phyloP scores from a whole-genome alignment of 2,329 filamentous ascomycete genomes.

The Colletotrichum siamense region DNA sequence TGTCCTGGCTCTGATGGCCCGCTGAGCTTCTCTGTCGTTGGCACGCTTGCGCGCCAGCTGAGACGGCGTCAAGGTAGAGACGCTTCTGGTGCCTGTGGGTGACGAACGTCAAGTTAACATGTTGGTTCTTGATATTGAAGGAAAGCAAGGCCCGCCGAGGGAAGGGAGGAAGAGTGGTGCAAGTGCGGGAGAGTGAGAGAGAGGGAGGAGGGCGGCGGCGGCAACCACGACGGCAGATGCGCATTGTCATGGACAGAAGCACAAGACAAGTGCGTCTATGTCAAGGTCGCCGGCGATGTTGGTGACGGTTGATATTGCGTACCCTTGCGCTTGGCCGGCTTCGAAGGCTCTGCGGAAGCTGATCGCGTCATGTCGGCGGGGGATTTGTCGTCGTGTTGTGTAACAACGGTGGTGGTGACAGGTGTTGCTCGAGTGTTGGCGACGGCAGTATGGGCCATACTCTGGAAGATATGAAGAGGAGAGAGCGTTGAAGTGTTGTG shows the following conservation, averaged over 20 bases:
- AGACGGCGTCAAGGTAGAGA: constrained; percentile 85
- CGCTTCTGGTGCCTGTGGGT: constrained; percentile 68
- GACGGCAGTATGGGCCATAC: constrained; percentile 20
- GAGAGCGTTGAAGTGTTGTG: not conserved
- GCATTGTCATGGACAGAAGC: not conserved
- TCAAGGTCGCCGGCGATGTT: not conserved
- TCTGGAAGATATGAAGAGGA: constrained; percentile 5
- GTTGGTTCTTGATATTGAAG: not conserved
- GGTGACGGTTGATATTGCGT: constrained; percentile 23
- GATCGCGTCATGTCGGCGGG: constrained; percentile 41
- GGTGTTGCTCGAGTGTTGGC: constrained; percentile 16
- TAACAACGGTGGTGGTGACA: constrained; percentile 10
- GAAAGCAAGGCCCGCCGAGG: not conserved
- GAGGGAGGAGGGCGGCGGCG: not conserved
- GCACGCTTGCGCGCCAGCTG: constrained; percentile 90
- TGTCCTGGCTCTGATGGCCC: constrained; percentile 84
- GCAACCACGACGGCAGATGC: not conserved
- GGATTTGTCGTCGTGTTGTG: constrained; percentile 16
- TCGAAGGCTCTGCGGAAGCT: constrained; percentile 47
- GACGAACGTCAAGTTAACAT: not conserved
- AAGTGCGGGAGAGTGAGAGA: not conserved
- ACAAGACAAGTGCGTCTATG: not conserved
- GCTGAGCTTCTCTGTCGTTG: constrained; percentile 90
- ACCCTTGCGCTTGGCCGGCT: constrained; percentile 53
- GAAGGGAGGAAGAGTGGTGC: not conserved